Base-by-base conservation (phyloP, 768 basidiomycete genomes). In the Dentipellis sp. region DNA sequence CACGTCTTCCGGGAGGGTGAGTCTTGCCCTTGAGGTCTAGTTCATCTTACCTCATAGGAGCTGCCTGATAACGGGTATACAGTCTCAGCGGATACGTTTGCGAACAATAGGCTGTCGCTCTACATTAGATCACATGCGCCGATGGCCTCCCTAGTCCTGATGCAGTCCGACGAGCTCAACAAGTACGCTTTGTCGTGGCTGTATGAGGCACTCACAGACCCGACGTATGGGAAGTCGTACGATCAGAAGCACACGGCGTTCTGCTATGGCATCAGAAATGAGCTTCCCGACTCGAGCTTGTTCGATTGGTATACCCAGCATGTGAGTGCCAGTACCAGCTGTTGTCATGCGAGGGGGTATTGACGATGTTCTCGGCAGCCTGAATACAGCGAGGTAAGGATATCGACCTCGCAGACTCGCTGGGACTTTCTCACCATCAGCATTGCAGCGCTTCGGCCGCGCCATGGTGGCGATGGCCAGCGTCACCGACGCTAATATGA, bases 1-100 rank as follows among this genome's bases (percentile, higher is more conserved):
- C 73, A 77, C 59, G 66, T 68, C 54, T 78, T 74, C 60, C 59
- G 63, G 35, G 75, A 76, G 68, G 68, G 73, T 74, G 12, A 11
- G 58, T 55, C 19, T 12, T 16, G 1, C 16, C 29, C 29, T 8
- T 16, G 37, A 34, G 29, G 5, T 11, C 9, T 8, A 37, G 46
- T 22, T 53, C 37, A 8, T 23, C 12, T 51, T 51, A 17, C 17
- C n/a, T 50, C 29, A 42, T 23, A 22, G 2, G 11, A 22, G 21
- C 4, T 35, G 5, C 46, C 22, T 37, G 29, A 29, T 29, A 29
- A 29, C 29, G 29, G 29, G 6, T 29, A 29, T 29, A 35, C 53
- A 75, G 74, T 75, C 2, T 60, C 62, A 22, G 61, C 61, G 11
- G 67, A 74, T 49, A 70, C 73, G 0, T 76, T 73, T 53, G 70